These are phyloP conservation scores for fission yeast (Schizosaccharomyces pombe) DNA, from an alignment of 805 yeast species.

Conservation along the genomic window ASM294v3 CU329670.1:1177501-1178000, in stretches of 20 bases:
- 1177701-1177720: conserved; percentile 89
- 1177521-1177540: conserved; percentile 80
- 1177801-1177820: conserved; percentile 37
- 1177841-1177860: conserved; percentile 34
- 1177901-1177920: conserved; percentile 44
- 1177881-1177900: conserved; percentile 79
- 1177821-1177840: conserved; percentile 70
- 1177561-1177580: conserved; percentile 21
- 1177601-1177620: conserved; percentile 38
- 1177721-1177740: conserved; percentile 87
- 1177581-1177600: conserved; percentile 37
- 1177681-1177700: conserved; percentile 27
- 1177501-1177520: conserved; percentile 84
- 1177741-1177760: conserved; percentile 35
- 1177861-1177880: conserved; percentile 54
- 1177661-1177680: conserved; percentile 20
- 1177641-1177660: conserved; percentile 86
- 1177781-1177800: conserved; percentile 32
- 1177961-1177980: conserved; percentile 43
- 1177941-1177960: conserved; percentile 34
- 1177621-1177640: conserved; percentile 71
- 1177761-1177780: conserved; percentile 46
- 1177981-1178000: conserved; percentile 70
- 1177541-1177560: conserved; percentile 51
- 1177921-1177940: conserved; percentile 30